Evolutionary conservation across 768 basidiomycete genomes (phyloP), one percentile per base, ranked within the genome.

Genomic region (Lenzites betulinus): DNA sequence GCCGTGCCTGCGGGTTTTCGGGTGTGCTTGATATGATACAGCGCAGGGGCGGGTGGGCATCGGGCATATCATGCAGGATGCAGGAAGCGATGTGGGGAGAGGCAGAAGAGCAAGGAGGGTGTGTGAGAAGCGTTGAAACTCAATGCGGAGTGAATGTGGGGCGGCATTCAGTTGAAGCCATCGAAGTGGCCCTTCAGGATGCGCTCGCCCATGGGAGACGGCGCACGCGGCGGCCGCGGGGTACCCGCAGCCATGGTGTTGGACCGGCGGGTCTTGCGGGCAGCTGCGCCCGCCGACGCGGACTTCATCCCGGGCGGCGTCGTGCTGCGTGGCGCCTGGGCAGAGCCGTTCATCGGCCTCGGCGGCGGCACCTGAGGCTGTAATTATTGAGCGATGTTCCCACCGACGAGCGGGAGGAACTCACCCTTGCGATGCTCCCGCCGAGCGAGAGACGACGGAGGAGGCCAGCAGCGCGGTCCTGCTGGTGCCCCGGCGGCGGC

Each of bases 141-240:
- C 3, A 41, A 23, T n/a, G n/a, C n/a, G 16, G 28, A 38, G 30
- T 12, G 22, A 23, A 25, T 2, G 11, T 9, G 38, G n/a, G 8
- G 7, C 39, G 18, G 4, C 20, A 13, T 39, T 81, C 75, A 92
- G 70, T 91, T 90, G 79, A 94, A 94, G 50, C 92, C 88, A 70
- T 94, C 92, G 66, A 93, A 94, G 67, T 94, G 92, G 9, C 92
- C 92, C 78, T 91, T 94, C 66, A 94, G 81, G 61, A 94, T 93
- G 59, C 92, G 81, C 75, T 94, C 92, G 64, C 92, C 93, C 92
- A 93, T 93, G 7, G 92, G 92, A 39, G 90, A 92, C 20, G 91
- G 92, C 2, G 89, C 90, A 22, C 76, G 72, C 7, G 70, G 71
- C 9, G 64, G 78, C 56, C 83, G 85, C 11, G 80, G 80, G 51